Base-by-base conservation (phyloP, 2,329 filamentous ascomycete species). In the Fusarium luffae region DNA sequence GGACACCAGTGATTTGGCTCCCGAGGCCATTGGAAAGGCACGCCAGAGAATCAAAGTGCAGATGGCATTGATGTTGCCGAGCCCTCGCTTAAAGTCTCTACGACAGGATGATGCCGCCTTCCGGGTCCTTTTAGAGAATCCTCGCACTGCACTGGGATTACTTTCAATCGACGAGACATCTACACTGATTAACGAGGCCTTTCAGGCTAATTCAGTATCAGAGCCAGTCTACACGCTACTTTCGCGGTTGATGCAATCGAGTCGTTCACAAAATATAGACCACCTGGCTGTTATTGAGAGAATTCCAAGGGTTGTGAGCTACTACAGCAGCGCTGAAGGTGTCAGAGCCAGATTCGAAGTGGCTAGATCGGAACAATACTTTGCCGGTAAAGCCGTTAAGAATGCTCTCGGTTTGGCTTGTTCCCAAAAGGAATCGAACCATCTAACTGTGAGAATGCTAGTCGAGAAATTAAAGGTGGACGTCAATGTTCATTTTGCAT, bases 381-480 rank as follows among this genome's bases (percentile, higher is more conserved):
- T 18, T 5, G 5, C 6, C 14, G 8, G 6, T 0, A 18, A 43
- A 5, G 8, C 16, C 10, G 11, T 11, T 3, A 46, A 32, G 18
- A 63, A 59, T 21, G 23, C 65, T 2, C 60, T 74, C 1, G 40
- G 63, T 4, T 2, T 56, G 2, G 70, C 61, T 3, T 74, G 72
- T n/a, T 18, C n/a, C 3, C 7, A 30, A 5, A 6, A 28, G 7
- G 28, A 55, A 9, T 48, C 63, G 19, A 74, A 73, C 28, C 28
- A 73, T 30, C 54, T 59, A 3, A 70, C 57, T 13, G 4, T 73
- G 18, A 43, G 60, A 23, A 16, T 50, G 19, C 70, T 74, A 1
- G 59, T 73, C 2, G 65, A 70, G 16, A 48, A 44, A 10, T 23
- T 74, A 3, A 44, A 62, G 6, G 56, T 74, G 0, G 63, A 74